Evolutionary conservation across 345 rosid genomes (phyloP), one percentile per base, ranked within the genome.

Genomic region (Gossypium sturtianum): DNA sequence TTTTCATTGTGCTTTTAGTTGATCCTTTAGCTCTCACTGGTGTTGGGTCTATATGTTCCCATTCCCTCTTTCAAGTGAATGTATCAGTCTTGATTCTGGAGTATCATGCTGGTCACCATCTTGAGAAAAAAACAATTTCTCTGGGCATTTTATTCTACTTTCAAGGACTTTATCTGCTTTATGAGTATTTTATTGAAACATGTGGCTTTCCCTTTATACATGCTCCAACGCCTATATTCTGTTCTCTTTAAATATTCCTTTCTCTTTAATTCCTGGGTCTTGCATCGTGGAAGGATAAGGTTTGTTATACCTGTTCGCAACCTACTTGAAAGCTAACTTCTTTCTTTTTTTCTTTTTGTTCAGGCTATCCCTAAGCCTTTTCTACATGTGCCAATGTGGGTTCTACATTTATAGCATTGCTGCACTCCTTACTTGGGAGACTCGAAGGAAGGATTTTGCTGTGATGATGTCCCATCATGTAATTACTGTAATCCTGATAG

Each of bases 381-480:
- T 77, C 83, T 91, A 96, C 84, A 91, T 91, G 98, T 90, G 93
- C 86, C 93, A 93, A 81, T 91, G 97, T 64, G 99, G 99, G 52
- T 93, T 96, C 84, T 90, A 93, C 84, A 66, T 84, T 60, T 90
- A 86, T 73, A 89, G 89, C 83, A 87, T 91, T 76, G 93, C 89
- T 77, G 98, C 99, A 5, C 91, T 96, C 66, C 88, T 91, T 75
- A 77, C 79, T 10, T 91, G 99, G 99, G 99, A 95, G 82, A 95
- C 97, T 27, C 89, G 95, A 83, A 85, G 99, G 78, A 95, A 96
- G 75, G 99, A 96, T 84, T 93, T 93, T 80, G 69, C 92, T 76
- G 98, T 96, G 49, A 96, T 93, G 99, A 96, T 93, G 97, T 89
- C 98, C 74, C 99, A 96, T 85, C 99, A 96, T 91, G 86, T 95